Percentiles rank a stretch among this genome's conserved stretches.
Evolutionary conservation across 2,329 filamentous ascomycete species (phyloP).

Genomic region (Pyrenophora seminiperda): DNA sequence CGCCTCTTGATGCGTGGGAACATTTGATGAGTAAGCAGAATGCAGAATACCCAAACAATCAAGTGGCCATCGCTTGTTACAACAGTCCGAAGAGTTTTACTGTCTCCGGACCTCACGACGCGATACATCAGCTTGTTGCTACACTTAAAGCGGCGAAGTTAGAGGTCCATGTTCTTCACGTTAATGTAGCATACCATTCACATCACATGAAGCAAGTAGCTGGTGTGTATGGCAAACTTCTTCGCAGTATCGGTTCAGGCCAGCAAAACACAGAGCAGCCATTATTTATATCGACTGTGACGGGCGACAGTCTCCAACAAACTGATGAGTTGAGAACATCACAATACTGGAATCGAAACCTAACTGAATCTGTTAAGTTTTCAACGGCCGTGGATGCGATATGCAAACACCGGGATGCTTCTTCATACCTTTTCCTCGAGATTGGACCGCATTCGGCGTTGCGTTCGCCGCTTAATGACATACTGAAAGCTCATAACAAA

Average conservation of each 20-base stretch:
- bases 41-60: not conserved
- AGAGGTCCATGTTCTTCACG: conserved; percentile 47
- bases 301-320: conserved; percentile 6
- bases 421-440: conserved; percentile 18
- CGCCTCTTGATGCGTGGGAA: conserved; percentile 10
- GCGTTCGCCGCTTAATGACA: conserved; percentile 16
- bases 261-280: not conserved
- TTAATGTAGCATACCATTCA: conserved; percentile 55
- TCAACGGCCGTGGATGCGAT: conserved; percentile 26
- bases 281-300: conserved; percentile 15
- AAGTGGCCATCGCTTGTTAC: conserved; percentile 26
- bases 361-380: conserved; percentile 21
- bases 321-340: conserved; percentile 5
- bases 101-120: conserved; percentile 27
- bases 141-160: conserved; percentile 44
- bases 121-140: conserved; percentile 40
- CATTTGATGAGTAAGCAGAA: conserved; percentile 14
- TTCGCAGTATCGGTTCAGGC: conserved; percentile 5
- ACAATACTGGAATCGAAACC: conserved; percentile 25
- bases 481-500: conserved; percentile 5
- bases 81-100: conserved; percentile 46
- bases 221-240: conserved; percentile 18
- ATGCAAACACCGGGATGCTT: not conserved
- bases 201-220: conserved; percentile 46
- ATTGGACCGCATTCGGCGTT: conserved; percentile 27